Percentiles rank a stretch among this genome's conserved stretches.
These are phyloP conservation scores for Aspergillus ellipticus DNA, from an alignment of 495 filamentous ascomycete species.

Conservation along the genomic window DNA sequence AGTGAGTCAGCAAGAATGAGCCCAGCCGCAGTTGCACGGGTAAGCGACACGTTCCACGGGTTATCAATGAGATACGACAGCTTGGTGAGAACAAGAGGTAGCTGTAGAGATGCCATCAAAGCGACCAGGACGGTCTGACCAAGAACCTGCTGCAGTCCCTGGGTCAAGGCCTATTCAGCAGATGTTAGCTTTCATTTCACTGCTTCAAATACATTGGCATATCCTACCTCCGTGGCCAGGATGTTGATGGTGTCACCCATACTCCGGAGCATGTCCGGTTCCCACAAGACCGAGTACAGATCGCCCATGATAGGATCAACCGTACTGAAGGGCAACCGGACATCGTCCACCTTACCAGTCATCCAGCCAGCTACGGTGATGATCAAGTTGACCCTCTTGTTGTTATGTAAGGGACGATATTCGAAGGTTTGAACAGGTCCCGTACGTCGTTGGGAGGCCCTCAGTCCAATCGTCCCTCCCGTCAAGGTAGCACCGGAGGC, in stretches of 20 bases:
- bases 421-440: constrained; percentile 95
- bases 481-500: constrained; percentile 84
- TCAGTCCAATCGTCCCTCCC: constrained; percentile 78
- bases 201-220: neutral
- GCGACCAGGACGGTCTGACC: constrained; percentile 83
- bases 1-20: constrained; percentile 95
- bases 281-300: constrained; percentile 95
- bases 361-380: constrained; percentile 97
- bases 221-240: constrained; percentile 85
- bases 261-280: constrained; percentile 94
- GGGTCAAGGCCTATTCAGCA: constrained; percentile 71
- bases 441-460: constrained; percentile 78
- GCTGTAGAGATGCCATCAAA: constrained; percentile 89
- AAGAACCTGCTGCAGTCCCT: constrained; percentile 93
- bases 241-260: constrained; percentile 99
- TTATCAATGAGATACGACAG: constrained; percentile 97
- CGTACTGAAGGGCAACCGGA: constrained; percentile 90
- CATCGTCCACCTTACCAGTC: constrained; percentile 96
- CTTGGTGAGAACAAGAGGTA: constrained; percentile 90
- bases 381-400: constrained; percentile 94
- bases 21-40: constrained; percentile 80
- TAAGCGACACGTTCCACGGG: constrained; percentile 92
- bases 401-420: constrained; percentile 94
- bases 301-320: constrained; percentile 98
- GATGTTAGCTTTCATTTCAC: constrained; percentile 7